Evolutionary conservation across 176 grass and related monocot species (phyloP).

Genomic region (Juncus effusus): DNA sequence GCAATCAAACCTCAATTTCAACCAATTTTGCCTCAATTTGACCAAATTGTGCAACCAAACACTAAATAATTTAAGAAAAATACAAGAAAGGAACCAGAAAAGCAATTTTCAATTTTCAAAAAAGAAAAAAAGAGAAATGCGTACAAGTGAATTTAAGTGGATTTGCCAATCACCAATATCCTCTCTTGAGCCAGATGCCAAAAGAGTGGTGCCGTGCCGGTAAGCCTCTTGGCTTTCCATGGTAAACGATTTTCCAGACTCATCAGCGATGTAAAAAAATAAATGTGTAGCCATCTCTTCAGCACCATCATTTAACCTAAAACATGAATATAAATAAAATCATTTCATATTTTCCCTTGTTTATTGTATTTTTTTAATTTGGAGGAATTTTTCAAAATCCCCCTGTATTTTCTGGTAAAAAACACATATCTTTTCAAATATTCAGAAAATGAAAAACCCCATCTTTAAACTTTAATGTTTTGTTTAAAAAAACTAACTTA

Average conservation of each 20-base stretch:
- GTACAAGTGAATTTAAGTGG: conserved; percentile 73
- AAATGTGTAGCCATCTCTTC: conserved; percentile 57
- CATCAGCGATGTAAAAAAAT: conserved; percentile 90
- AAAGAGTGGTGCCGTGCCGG: conserved; percentile 57
- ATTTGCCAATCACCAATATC: conserved; percentile 82
- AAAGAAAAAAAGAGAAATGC: conserved; percentile 16
- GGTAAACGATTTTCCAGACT: conserved; percentile 63
- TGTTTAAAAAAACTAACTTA: too few species aligned
- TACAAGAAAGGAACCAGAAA: conserved; percentile 14
- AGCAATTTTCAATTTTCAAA: background rate
- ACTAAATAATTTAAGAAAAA: conserved; percentile 7
- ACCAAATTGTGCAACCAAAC: conserved; percentile 21
- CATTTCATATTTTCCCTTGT: conserved; percentile 19
- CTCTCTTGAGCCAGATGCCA: conserved; percentile 63
- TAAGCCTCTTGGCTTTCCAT: conserved; percentile 43
- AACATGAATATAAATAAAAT: conserved; percentile 7
- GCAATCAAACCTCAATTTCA: background rate
- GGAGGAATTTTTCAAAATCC: background rate
- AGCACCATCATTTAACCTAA: conserved; percentile 57
- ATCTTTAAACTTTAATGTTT: too few species aligned
- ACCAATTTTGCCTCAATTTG: conserved; percentile 19
- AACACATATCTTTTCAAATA: background rate
- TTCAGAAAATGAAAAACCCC: too few species aligned
- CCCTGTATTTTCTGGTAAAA: conserved; percentile 11
- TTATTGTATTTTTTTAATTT: too few species aligned